Evolutionary conservation across 1,139 yeast genomes (phyloP), one percentile per base, ranked within the genome.

Genomic region (Yamadazyma diddensiae): DNA sequence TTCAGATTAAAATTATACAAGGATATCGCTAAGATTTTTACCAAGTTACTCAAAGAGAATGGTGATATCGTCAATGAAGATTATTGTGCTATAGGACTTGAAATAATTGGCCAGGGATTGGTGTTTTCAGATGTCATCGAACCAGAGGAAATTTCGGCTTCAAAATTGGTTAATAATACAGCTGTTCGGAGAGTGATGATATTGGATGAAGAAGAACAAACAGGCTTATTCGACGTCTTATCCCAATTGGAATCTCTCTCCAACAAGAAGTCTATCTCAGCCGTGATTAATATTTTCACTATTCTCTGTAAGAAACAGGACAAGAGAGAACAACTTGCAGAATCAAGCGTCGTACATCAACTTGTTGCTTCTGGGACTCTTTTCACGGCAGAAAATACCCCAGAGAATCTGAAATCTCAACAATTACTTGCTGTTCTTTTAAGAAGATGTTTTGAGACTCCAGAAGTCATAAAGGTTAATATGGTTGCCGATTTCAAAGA

Each of bases 361-460:
- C 42, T 62, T 43, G 17, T 50, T 45, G 22, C 19, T 12, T n/a
- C 28, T 10, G 28, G 45, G 31, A 18, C 37, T 19, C 24, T 28
- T 2, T 46, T 47, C 21, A 37, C 43, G 15, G 29, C 28, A 9
- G 31, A 28, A 16, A 32, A 17, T 18, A 23, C 18, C 5, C 20
- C 29, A 14, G 35, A 35, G 19, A 37, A 39, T 24, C 47, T 43
- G 15, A 21, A 26, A n/a, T 12, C 31, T 5, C 39, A 42, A 41
- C 52, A 15, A 38, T 44, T 25, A 24, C 21, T 57, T 14, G 56
- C 51, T 1, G 62, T 77, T 15, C 61, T 87, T 18, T 56, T 82
- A 4, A 71, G 96, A 49, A 69, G 84, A 33, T 77, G 88, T 36
- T 78, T 80, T 50, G 97, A 90, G 52, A 72, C 78, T 1, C 57